Evolutionary conservation across 1,284 basidiomycete species (phyloP), one percentile per base, ranked within the genome.

Genomic region (Ustilago trichophora): DNA sequence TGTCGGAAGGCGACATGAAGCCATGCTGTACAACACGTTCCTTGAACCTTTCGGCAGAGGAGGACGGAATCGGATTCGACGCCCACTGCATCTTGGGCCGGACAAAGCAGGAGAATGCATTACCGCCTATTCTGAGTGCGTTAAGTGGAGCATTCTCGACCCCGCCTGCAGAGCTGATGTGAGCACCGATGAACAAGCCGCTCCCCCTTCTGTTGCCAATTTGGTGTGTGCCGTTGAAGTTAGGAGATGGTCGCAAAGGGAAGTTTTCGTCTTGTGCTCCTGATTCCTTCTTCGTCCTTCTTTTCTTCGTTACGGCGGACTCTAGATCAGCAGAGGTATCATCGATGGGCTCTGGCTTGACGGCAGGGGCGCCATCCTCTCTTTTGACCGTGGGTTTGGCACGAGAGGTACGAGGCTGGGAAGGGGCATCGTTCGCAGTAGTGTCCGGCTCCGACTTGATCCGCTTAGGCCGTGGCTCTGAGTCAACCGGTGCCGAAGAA

Each of bases 1-100:
- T 4, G 2, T 41, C n/a, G 21, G 33, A 9, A 6, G 33, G 37
- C 4, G 53, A 46, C 38, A 59, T 46, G 43, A 36, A 74, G 19
- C 31, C 34, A 38, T 69, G 51, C 21, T 47, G 31, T 0, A 11
- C n/a, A 0, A 65, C 29, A 4, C 50, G 64, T 13, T 51, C 33
- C 33, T 59, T 54, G 48, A 72, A 75, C 12, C 16, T 18, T 24
- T 80, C 49, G 2, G 90, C 84, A 1, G 84, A 87, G 10, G 84
- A 80, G 4, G 84, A 77, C 8, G 84, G 85, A 2, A 90, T 83
- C 2, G 86, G 82, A 8, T 88, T 87, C 3, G 88, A 88, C 19
- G 82, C 84, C 91, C 91, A 93, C 81, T 89, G 89, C 33, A 90
- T 84, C 70, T 93, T 91, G 0, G 88, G 89, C 82, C 92, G 93